These are phyloP conservation scores for Penicillium sp. DNA, from an alignment of 2,329 filamentous ascomycete species.

Conservation along the genomic window DNA sequence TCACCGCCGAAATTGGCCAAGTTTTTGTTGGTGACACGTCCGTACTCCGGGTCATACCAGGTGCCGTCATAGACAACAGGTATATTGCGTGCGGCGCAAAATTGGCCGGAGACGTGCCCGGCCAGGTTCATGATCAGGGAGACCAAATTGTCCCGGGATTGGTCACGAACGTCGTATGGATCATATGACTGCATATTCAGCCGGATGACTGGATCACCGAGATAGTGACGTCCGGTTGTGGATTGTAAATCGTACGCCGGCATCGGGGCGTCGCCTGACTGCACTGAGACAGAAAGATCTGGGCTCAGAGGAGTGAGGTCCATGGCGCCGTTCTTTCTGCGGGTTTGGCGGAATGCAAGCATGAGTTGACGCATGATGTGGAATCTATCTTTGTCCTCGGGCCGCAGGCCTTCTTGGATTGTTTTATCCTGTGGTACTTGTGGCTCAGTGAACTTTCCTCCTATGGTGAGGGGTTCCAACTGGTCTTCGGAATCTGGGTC, in stretches of 20 bases:
- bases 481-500: constrained; percentile 22
- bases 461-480: constrained; percentile 28
- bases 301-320: constrained; percentile 27
- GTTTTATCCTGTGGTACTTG: constrained; percentile 14
- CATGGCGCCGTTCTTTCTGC: constrained; percentile 40
- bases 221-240: constrained; percentile 30
- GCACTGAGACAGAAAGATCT: constrained; percentile 25
- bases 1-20: constrained; percentile 43
- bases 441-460: constrained; percentile 27
- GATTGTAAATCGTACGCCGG: constrained; percentile 31
- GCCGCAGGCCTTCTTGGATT: constrained; percentile 28
- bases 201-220: constrained; percentile 45
- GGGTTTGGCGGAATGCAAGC: constrained; percentile 36
- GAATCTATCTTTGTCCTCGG: constrained; percentile 37
- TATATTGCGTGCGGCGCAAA: constrained; percentile 38
- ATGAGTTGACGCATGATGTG: constrained; percentile 38
- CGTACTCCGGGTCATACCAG: constrained; percentile 42
- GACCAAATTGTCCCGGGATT: constrained; percentile 41
- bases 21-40: constrained; percentile 35
- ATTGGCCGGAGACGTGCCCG: constrained; percentile 35
- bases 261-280: constrained; percentile 20
- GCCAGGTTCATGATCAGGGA: constrained; percentile 57
- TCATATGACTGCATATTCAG: constrained; percentile 29
- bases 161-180: constrained; percentile 37
- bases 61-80: constrained; percentile 38